These are phyloP conservation scores for Tremella fuciformis DNA, from an alignment of 768 basidiomycete genomes.

Conservation along the genomic window DNA sequence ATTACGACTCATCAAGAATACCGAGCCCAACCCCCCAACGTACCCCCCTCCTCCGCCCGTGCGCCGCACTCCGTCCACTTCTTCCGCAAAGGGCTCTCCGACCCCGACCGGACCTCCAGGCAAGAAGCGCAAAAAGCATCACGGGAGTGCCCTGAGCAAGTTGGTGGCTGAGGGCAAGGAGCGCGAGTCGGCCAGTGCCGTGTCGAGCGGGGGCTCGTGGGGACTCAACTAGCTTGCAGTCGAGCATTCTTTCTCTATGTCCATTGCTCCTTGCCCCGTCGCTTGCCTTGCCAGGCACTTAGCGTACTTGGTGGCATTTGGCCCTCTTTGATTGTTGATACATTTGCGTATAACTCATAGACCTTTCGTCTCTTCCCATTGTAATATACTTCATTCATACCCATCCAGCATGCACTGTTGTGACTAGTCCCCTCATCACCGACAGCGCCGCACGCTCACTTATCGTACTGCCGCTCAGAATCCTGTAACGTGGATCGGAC, in stretches of 20 bases:
- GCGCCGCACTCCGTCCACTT: conserved; percentile 7
- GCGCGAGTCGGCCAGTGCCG: conserved; percentile 14
- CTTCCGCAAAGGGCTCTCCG: background rate
- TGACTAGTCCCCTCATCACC: background rate
- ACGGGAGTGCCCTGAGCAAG: conserved; percentile 41
- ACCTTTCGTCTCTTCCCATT: too few species aligned
- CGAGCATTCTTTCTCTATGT: too few species aligned
- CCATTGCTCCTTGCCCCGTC: too few species aligned
- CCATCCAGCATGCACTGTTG: background rate
- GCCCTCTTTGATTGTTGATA: too few species aligned
- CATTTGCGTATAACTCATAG: too few species aligned
- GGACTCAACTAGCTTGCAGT: too few species aligned
- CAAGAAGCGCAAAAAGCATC: conserved; percentile 24
- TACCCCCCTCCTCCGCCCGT: conserved; percentile 22
- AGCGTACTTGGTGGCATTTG: too few species aligned
- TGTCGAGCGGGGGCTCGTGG: too few species aligned
- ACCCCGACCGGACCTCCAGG: background rate
- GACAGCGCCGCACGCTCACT: background rate
- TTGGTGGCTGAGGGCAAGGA: conserved; percentile 43
- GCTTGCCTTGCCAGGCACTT: too few species aligned
- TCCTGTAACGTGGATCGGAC: too few species aligned
- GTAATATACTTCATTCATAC: conserved; percentile 7
- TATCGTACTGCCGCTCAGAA: background rate
- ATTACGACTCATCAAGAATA: conserved; percentile 24
- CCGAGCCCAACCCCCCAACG: conserved; percentile 31